Conservation (phyloP, 495 filamentous ascomycete species). For the Endocarpon pusillum region DNA sequence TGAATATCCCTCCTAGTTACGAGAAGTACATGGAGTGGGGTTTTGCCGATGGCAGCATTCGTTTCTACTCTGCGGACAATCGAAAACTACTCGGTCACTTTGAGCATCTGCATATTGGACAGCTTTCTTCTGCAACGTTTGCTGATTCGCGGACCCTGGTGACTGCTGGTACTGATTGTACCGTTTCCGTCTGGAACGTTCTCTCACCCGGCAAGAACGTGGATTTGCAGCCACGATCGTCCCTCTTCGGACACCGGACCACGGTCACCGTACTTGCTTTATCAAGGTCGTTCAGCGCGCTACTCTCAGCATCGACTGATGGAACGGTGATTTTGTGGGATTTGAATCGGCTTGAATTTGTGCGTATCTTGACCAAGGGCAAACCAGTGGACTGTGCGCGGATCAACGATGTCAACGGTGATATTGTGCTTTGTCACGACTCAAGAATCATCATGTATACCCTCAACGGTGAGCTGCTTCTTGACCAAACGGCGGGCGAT, state of each 20-base stretch:
- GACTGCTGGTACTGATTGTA: slow-evolving; percentile 82
- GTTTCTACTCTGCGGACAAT: slow-evolving; percentile 71
- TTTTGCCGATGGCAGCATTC: slow-evolving; percentile 78
- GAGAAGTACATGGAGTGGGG: slow-evolving; percentile 95
- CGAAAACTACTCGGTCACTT: slow-evolving; percentile 65
- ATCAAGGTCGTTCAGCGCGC: slow-evolving; percentile 69
- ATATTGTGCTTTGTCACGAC: slow-evolving; percentile 70
- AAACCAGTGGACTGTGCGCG: slow-evolving; percentile 46
- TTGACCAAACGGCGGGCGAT: slow-evolving; percentile 64
- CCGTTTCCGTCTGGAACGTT: slow-evolving; percentile 64
- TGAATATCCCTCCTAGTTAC: slow-evolving; percentile 73
- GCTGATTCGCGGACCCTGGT: slow-evolving; percentile 80
- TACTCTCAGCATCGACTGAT: slow-evolving; percentile 66
- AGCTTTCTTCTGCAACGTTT: slow-evolving; percentile 64
- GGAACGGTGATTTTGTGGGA: slow-evolving; percentile 84
- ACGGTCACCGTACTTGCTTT: slow-evolving; percentile 68
- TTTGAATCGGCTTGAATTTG: slow-evolving; percentile 71
- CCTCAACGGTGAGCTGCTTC: slow-evolving; percentile 65
- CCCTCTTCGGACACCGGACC: slow-evolving; percentile 74
- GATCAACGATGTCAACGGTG: slow-evolving; percentile 79
- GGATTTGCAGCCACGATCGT: slow-evolving; percentile 63
- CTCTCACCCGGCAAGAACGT: slow-evolving; percentile 46
- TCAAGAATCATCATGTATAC: slow-evolving; percentile 63
- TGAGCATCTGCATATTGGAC: slow-evolving; percentile 82
- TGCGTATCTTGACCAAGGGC: slow-evolving; percentile 49